Conservation (phyloP, 2,329 filamentous ascomycete genomes). For the Scolecobasidium constrictum region DNA sequence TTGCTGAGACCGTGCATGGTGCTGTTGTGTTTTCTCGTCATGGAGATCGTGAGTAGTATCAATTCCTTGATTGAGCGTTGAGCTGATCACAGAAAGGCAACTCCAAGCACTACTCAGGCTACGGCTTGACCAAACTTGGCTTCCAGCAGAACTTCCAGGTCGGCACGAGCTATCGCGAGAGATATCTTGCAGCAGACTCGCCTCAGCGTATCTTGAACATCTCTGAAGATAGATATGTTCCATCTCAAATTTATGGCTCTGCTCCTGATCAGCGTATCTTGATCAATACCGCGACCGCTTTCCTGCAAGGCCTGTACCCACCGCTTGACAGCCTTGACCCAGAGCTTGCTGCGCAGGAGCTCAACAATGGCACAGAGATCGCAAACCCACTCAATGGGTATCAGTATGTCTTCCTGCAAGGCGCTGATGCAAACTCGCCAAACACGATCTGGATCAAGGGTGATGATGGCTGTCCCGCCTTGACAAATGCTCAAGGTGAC, state of each 20-base stretch:
- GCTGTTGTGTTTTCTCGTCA: no score
- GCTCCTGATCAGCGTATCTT: constrained; percentile 68
- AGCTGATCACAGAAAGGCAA: no score
- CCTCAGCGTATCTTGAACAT: no score
- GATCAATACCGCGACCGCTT: constrained; percentile 66
- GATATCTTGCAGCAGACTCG: no score
- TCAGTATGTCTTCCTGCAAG: constrained; percentile 61
- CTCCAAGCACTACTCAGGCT: no score
- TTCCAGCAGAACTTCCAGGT: no score
- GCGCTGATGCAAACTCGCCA: constrained; percentile 33
- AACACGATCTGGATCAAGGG: constrained; percentile 48
- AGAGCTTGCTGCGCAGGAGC: constrained; percentile 55
- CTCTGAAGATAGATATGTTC: no score
- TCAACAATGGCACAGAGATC: constrained; percentile 59
- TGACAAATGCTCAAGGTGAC: constrained; percentile 42
- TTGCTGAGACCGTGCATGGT: no score
- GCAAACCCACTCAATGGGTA: constrained; percentile 65
- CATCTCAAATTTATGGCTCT: constrained; percentile 61
- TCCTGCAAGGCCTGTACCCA: constrained; percentile 80
- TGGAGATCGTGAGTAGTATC: no score
- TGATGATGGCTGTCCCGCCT: constrained; percentile 43
- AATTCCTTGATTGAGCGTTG: no score
- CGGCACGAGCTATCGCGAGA: no score
- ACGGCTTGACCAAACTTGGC: no score
- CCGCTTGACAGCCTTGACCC: constrained; percentile 50